Evolutionary conservation across 805 yeast genomes (phyloP), one percentile per base, ranked within the genome.

Genomic region (Candida dajiaensis): DNA sequence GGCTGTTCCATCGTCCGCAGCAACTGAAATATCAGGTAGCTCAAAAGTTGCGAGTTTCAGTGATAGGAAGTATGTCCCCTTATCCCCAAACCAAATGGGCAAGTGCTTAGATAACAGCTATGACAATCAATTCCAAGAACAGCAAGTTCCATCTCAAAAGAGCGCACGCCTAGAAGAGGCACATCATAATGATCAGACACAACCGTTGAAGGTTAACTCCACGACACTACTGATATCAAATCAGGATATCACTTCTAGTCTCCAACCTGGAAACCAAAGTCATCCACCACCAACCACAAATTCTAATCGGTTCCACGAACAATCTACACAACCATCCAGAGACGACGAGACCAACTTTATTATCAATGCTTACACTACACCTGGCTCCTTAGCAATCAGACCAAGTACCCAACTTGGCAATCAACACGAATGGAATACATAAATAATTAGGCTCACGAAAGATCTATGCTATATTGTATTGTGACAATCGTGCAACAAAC

Each of bases 351-450:
- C 40, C 5, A 41, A 20, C 22, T 44, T 28, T 41, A 56, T 55
- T 9, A 52, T 57, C 22, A 58, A 45, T 31, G 45, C 59, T 4
- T 59, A 56, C 42, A 47, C 46, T 16, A 55, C 61, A 9, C 56
- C 62, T 2, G 53, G 55, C 3, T 46, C 51, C 2, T 45, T 58
- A 15, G 55, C 41, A 22, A 18, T 44, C 7, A 48, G 56, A 25
- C 57, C 57, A 8, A 35, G 40, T 13, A 40, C 57, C 2, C 48
- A 46, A 25, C 20, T 46, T 6, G 50, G 49, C 3, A 41, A 43
- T 31, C 47, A 39, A 38, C 55, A 52, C 38, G 60, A 54, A 45
- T 56, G 60, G 60, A 36, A 19, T 26, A 15, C 18, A 28, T 28
- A 20, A 20, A 19, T n/a, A 33, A 6, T 6, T 10, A 40, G 12